These are phyloP conservation scores for Pseudocercospora cruenta DNA, from an alignment of 2,329 filamentous ascomycete genomes.

Conservation along the genomic window DNA sequence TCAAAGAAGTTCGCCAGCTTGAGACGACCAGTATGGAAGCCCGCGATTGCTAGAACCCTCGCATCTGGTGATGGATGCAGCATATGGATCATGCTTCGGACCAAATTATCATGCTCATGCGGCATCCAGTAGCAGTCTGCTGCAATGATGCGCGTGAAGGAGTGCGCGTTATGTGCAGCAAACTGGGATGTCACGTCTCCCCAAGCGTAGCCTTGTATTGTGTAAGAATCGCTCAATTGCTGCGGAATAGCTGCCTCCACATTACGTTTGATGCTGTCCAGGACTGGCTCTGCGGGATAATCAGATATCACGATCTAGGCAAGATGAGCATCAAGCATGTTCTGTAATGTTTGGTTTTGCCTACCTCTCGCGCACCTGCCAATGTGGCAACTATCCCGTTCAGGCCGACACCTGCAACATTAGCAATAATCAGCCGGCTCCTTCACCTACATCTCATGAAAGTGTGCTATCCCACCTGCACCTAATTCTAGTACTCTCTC, in stretches of 20 bases:
- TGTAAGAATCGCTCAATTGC: slow-evolving; percentile 42
- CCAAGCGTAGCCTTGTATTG: slow-evolving; percentile 67
- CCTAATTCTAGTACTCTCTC: slow-evolving; percentile 66
- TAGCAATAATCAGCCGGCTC: slow-evolving; percentile 26
- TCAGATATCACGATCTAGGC: slow-evolving; percentile 64
- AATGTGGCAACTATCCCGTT: slow-evolving; percentile 52
- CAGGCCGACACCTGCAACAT: slow-evolving; percentile 48
- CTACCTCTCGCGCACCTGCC: slow-evolving; percentile 49
- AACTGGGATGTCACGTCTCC: slow-evolving; percentile 56
- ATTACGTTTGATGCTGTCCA: slow-evolving; percentile 63
- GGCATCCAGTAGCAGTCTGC: slow-evolving; percentile 79
- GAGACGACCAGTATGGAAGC: slow-evolving; percentile 71
- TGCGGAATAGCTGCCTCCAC: slow-evolving; percentile 56
- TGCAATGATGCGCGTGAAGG: slow-evolving; percentile 67
- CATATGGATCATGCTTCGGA: slow-evolving; percentile 64
- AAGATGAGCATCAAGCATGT: slow-evolving; percentile 1
- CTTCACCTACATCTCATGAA: slow-evolving; percentile 22
- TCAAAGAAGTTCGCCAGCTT: slow-evolving; percentile 71
- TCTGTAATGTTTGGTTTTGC: slow-evolving; percentile 8
- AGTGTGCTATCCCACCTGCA: slow-evolving; percentile 61
- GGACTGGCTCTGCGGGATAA: slow-evolving; percentile 65
- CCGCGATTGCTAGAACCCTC: slow-evolving; percentile 67
- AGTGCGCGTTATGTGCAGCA: slow-evolving; percentile 40
- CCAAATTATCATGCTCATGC: slow-evolving; percentile 69
- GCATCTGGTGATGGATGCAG: slow-evolving; percentile 59